A percentile compares a stretch with the other conserved stretches of the same genome.
Conservation (phyloP, 2,329 filamentous ascomycete genomes). For the Botryosphaeria agaves region DNA sequence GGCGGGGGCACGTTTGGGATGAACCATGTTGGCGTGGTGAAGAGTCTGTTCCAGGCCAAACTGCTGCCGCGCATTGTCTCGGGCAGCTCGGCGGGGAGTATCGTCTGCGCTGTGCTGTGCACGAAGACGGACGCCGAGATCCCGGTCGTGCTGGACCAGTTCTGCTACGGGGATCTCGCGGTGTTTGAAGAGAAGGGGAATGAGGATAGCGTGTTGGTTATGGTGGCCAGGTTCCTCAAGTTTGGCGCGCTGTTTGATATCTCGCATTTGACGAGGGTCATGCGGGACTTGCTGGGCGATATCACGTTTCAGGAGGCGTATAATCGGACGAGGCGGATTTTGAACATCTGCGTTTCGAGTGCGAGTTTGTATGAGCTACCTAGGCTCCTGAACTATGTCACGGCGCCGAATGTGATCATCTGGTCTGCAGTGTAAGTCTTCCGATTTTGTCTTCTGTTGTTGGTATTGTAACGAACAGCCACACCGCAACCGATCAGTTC, state of each 20-base stretch:
- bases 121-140: conserved; percentile 64
- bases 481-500: too few relatives aligned
- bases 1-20: conserved; percentile 83
- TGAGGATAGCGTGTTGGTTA: conserved; percentile 46
- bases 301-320: conserved; percentile 94
- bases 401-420: conserved; percentile 83
- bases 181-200: conserved; percentile 54
- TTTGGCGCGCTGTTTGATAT: conserved; percentile 76
- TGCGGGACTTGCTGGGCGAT: conserved; percentile 66
- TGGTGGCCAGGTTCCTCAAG: conserved; percentile 58
- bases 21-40: conserved; percentile 79
- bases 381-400: conserved; percentile 77
- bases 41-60: conserved; percentile 56
- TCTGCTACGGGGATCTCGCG: conserved; percentile 62
- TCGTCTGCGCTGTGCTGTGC: conserved; percentile 68
- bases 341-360: conserved; percentile 88
- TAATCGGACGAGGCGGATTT: conserved; percentile 77
- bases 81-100: conserved; percentile 73
- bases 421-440: conserved; percentile 71
- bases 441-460: too few relatives aligned
- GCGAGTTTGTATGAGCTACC: conserved; percentile 78
- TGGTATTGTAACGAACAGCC: too few relatives aligned
- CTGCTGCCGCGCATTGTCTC: conserved; percentile 76
- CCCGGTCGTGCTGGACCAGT: conserved; percentile 47
- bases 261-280: conserved; percentile 60